A percentile compares a stretch with the other conserved stretches of the same genome.
These are phyloP conservation scores for Nakaseomyces uthaithaninus DNA, from an alignment of 1,139 yeast genomes.

Conservation along the genomic window DNA sequence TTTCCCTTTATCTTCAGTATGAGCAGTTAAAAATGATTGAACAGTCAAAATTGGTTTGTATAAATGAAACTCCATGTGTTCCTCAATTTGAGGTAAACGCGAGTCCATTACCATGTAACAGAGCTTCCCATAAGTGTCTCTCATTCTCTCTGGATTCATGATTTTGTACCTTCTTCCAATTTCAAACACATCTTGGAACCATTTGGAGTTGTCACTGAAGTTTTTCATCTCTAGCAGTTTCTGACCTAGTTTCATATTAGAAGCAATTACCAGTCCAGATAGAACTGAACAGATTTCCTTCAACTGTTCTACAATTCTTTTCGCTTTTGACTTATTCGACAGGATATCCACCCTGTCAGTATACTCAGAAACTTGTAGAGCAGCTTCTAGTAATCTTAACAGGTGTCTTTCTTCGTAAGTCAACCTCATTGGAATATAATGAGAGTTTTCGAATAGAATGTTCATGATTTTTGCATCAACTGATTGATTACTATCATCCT, in stretches of 20 bases:
- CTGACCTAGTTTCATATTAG: slow-evolving; percentile 59
- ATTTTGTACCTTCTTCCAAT: slow-evolving; percentile 70
- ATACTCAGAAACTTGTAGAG: slow-evolving; percentile 64
- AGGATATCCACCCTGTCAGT: slow-evolving; percentile 66
- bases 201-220: slow-evolving; percentile 54
- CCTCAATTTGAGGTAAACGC: slow-evolving; percentile 55
- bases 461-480: slow-evolving; percentile 28
- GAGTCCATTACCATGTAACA: slow-evolving; percentile 81
- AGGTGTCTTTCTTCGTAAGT: slow-evolving; percentile 59
- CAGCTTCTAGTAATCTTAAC: slow-evolving; percentile 56
- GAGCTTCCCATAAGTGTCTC: slow-evolving; percentile 64
- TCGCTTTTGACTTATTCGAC: slow-evolving; percentile 53
- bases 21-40: slow-evolving; percentile 36
- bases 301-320: slow-evolving; percentile 58
- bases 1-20: slow-evolving; percentile 33
- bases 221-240: slow-evolving; percentile 52
- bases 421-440: slow-evolving; percentile 57
- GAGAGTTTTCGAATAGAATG: slow-evolving; percentile 40
- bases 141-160: slow-evolving; percentile 72
- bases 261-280: slow-evolving; percentile 66
- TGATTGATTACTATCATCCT: slow-evolving; percentile 8
- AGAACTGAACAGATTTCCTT: slow-evolving; percentile 66
- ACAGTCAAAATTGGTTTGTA: slow-evolving; percentile 64
- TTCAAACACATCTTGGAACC: slow-evolving; percentile 62
- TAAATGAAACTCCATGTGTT: slow-evolving; percentile 61